These are phyloP conservation scores for Pseudogymnoascus sp. DNA, from an alignment of 2,329 filamentous ascomycete genomes.

Conservation along the genomic window DNA sequence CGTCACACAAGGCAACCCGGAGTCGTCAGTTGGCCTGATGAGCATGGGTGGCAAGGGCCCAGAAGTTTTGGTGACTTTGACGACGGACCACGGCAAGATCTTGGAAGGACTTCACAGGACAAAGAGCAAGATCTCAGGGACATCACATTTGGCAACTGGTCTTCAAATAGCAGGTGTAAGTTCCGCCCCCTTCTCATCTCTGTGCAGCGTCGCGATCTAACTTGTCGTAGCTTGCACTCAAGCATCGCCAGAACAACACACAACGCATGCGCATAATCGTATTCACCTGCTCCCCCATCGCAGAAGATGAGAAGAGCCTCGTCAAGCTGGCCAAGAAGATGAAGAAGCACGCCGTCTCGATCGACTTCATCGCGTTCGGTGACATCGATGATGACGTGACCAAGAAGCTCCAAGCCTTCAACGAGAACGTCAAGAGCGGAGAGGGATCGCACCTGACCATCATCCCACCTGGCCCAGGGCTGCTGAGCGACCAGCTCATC, in stretches of 20 bases:
- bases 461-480: slow-evolving; percentile 81
- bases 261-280: slow-evolving; percentile 95
- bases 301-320: slow-evolving; percentile 81
- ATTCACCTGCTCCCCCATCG: slow-evolving; percentile 87
- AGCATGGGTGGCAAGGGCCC: slow-evolving; percentile 98
- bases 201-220: slow-evolving; percentile 16
- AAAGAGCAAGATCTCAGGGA: slow-evolving; percentile 81
- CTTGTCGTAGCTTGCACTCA: slow-evolving; percentile 68
- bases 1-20: slow-evolving; percentile 90
- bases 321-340: slow-evolving; percentile 91
- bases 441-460: slow-evolving; percentile 88
- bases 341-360: slow-evolving; percentile 93
- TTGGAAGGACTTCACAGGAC: slow-evolving; percentile 86
- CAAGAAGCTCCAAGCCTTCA: slow-evolving; percentile 89
- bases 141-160: slow-evolving; percentile 79
- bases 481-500: slow-evolving; percentile 87
- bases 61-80: slow-evolving; percentile 92
- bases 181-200: slow-evolving; percentile 12
- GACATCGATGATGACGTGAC: slow-evolving; percentile 84
- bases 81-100: slow-evolving; percentile 92
- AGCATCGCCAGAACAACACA: slow-evolving; percentile 96
- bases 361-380: slow-evolving; percentile 93
- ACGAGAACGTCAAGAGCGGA: slow-evolving; percentile 82
- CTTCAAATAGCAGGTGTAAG: slow-evolving; percentile 92
- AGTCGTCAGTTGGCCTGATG: slow-evolving; percentile 96